Conservation (phyloP, 345 rosid species). For the Cardamine chenopodiifolia region DNA sequence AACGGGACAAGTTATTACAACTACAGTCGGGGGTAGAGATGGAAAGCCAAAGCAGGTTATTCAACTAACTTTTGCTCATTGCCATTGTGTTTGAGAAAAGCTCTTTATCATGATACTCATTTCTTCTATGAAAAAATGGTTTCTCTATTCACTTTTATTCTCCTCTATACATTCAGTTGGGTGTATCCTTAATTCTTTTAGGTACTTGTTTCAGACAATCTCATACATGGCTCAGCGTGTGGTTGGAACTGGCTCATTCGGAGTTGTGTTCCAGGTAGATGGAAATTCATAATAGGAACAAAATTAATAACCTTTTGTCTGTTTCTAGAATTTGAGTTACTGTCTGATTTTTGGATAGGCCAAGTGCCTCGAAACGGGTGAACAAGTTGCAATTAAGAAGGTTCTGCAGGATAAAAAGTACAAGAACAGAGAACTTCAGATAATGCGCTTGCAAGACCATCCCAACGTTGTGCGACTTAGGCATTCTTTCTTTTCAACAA, state of each 20-base stretch:
- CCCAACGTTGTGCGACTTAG: slow-evolving; percentile 82
- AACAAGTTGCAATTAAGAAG: slow-evolving; percentile 93
- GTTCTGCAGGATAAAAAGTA: slow-evolving; percentile 98
- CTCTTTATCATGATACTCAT: not conserved
- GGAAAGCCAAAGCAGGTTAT: slow-evolving; percentile 96
- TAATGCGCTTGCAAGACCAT: slow-evolving; percentile 85
- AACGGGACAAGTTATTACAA: slow-evolving; percentile 82
- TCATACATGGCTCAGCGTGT: slow-evolving; percentile 94
- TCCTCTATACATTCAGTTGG: not conserved
- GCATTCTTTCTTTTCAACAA: slow-evolving; percentile 90
- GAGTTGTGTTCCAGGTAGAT: slow-evolving; percentile 87
- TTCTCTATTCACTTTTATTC: slow-evolving; percentile 2
- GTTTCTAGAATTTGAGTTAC: slow-evolving; percentile 10
- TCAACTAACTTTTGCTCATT: slow-evolving; percentile 16
- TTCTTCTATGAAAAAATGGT: not conserved
- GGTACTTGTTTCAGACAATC: slow-evolving; percentile 60
- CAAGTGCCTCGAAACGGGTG: slow-evolving; percentile 95
- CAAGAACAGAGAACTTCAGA: slow-evolving; percentile 98
- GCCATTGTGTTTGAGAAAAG: slow-evolving; percentile 14
- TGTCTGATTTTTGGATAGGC: slow-evolving; percentile 58
- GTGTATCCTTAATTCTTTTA: slow-evolving; percentile 12
- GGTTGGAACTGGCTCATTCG: slow-evolving; percentile 97
- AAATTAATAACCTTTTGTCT: not conserved
- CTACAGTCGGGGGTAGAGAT: slow-evolving; percentile 77
- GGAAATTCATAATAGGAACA: slow-evolving; percentile 5